Conservation (phyloP, 257 asterid genomes). For the Rehmannia glutinosa region DNA sequence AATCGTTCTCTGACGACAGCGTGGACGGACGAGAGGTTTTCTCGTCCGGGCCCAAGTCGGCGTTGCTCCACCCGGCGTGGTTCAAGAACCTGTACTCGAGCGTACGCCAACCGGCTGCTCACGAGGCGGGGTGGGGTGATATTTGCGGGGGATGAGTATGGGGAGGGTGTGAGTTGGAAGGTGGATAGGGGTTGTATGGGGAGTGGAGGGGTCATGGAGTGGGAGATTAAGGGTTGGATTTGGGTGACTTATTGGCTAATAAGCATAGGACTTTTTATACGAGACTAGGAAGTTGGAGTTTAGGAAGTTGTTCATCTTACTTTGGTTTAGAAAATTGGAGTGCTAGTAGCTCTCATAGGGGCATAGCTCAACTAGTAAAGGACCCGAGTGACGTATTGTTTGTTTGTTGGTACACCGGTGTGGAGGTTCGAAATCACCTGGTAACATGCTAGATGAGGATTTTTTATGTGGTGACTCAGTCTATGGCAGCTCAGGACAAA, state of each 20-base stretch:
- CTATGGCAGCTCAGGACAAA: too few species aligned
- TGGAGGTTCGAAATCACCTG: too few species aligned
- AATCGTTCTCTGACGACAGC: conserved; percentile 76
- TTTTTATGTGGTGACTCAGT: too few species aligned
- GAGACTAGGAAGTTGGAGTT: conserved; percentile 79
- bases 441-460: too few species aligned
- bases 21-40: conserved; percentile 75
- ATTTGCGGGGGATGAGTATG: conserved; percentile 87
- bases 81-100: conserved; percentile 75
- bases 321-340: conserved; percentile 26
- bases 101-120: conserved; percentile 61
- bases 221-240: conserved; percentile 80
- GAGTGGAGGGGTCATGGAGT: conserved; percentile 58
- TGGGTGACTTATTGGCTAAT: conserved; percentile 94
- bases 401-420: too few species aligned
- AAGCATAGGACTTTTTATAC: conserved; percentile 54
- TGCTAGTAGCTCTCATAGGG: too few species aligned
- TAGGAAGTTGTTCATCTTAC: conserved; percentile 46
- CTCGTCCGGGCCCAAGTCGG: conserved; percentile 67
- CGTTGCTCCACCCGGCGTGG: conserved; percentile 78
- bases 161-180: conserved; percentile 79
- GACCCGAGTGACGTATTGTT: too few species aligned
- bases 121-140: conserved; percentile 79
- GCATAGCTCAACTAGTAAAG: too few species aligned
- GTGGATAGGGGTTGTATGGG: conserved; percentile 56